Conservation (phyloP, 2,329 filamentous ascomycete species). For the Harringtonia lauricola region DNA sequence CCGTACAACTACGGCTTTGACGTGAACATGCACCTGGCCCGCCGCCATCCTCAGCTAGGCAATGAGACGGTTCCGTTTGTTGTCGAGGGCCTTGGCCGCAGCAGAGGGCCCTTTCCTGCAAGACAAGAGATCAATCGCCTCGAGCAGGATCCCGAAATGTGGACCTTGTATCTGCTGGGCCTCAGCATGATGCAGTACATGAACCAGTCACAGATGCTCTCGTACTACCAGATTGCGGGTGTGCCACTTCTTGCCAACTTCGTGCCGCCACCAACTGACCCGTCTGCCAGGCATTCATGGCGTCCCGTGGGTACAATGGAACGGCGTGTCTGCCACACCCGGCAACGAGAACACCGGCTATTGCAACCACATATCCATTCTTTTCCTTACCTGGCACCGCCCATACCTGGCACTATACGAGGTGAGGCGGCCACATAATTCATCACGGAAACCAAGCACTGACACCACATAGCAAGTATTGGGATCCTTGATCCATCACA, state of each 20-base stretch:
- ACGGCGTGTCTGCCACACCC: slow-evolving; percentile 34
- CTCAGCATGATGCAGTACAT: slow-evolving; percentile 61
- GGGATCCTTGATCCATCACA: slow-evolving; percentile 22
- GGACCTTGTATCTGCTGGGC: slow-evolving; percentile 68
- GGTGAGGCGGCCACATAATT: slow-evolving; percentile 22
- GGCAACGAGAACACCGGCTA: slow-evolving; percentile 54
- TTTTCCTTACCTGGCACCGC: slow-evolving; percentile 78
- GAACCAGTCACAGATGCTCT: slow-evolving; percentile 50
- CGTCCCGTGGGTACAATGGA: slow-evolving; percentile 51
- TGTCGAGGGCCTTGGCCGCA: slow-evolving; percentile 28
- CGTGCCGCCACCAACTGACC: background rate
- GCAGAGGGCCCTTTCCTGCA: slow-evolving; percentile 22
- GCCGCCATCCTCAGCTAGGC: slow-evolving; percentile 23
- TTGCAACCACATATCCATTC: slow-evolving; percentile 60
- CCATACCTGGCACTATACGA: slow-evolving; percentile 60
- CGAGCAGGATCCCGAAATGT: slow-evolving; percentile 50
- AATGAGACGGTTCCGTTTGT: slow-evolving; percentile 22
- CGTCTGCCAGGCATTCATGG: slow-evolving; percentile 60
- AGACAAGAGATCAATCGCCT: slow-evolving; percentile 61
- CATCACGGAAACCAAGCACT: background rate
- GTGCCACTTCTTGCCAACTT: slow-evolving; percentile 15
- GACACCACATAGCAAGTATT: slow-evolving; percentile 25
- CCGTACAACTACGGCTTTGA: slow-evolving; percentile 44
- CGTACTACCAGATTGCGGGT: slow-evolving; percentile 74
- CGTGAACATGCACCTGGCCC: slow-evolving; percentile 22